phyloP scores from a whole-genome alignment of 495 filamentous ascomycete genomes.

The Lasiosphaeria ovina region DNA sequence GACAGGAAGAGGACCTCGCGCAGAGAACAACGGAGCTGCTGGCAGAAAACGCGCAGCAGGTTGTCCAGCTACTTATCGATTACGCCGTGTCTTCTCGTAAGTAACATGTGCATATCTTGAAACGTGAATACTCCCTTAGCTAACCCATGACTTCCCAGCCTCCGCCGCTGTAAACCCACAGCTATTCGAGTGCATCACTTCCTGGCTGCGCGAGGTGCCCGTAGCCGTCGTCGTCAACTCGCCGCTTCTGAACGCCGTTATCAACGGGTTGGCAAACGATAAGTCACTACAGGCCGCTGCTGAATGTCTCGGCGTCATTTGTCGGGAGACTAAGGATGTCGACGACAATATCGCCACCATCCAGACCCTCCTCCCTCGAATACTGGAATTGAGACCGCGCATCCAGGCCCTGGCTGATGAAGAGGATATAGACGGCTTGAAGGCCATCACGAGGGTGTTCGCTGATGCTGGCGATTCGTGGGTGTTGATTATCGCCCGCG shows the following conservation, averaged over 20 bases:
- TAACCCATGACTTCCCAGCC: constrained; percentile 29
- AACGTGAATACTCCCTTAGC: not conserved
- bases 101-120: constrained; percentile 21
- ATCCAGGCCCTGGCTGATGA: constrained; percentile 71
- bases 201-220: constrained; percentile 91
- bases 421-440: constrained; percentile 85
- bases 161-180: constrained; percentile 82
- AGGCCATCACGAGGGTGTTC: constrained; percentile 83
- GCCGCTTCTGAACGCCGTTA: constrained; percentile 74
- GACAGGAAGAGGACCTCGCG: constrained; percentile 88
- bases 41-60: constrained; percentile 82
- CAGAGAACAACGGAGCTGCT: constrained; percentile 81
- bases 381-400: constrained; percentile 75
- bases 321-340: constrained; percentile 89
- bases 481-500: constrained; percentile 82
- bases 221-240: constrained; percentile 80
- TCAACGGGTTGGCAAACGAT: constrained; percentile 72
- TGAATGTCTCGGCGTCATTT: constrained; percentile 87
- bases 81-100: constrained; percentile 89
- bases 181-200: constrained; percentile 90
- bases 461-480: constrained; percentile 93
- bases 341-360: constrained; percentile 82
- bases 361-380: constrained; percentile 75
- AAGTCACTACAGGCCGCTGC: constrained; percentile 83
- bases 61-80: constrained; percentile 78